These are phyloP conservation scores for Colletotrichum sp. DNA, from an alignment of 2,329 filamentous ascomycete genomes.

Conservation along the genomic window DNA sequence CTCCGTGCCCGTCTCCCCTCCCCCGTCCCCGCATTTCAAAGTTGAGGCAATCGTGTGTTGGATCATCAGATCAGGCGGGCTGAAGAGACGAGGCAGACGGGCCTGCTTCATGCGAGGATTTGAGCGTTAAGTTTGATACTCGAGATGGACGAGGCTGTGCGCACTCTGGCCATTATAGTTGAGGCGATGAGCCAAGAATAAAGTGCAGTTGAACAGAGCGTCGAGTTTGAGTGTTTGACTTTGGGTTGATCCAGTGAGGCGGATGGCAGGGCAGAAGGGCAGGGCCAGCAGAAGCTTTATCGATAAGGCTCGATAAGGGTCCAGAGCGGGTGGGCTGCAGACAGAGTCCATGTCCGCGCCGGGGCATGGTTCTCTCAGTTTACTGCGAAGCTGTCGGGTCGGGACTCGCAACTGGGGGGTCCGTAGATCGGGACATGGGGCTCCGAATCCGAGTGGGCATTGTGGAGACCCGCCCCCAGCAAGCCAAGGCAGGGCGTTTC, in stretches of 20 bases:
- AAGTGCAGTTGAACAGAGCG: neutral
- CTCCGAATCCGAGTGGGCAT: slow-evolving; percentile 3
- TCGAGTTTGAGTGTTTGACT: neutral
- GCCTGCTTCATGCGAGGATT: neutral
- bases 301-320: slow-evolving; percentile 7
- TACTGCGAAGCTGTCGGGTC: neutral
- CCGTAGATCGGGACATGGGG: slow-evolving; percentile 17
- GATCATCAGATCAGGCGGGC: neutral
- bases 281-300: neutral
- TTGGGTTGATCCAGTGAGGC: neutral
- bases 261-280: neutral
- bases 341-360: neutral
- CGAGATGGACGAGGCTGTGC: neutral
- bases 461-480: neutral
- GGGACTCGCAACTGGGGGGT: neutral
- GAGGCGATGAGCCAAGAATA: neutral
- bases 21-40: slow-evolving; percentile 12
- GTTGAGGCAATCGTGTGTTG: neutral
- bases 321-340: neutral
- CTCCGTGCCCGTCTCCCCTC: neutral
- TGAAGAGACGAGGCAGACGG: neutral
- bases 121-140: neutral
- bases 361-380: neutral
- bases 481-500: slow-evolving; percentile 18
- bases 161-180: neutral